Evolutionary conservation across 345 rosid species (phyloP).

Genomic region (Citrus glauca): DNA sequence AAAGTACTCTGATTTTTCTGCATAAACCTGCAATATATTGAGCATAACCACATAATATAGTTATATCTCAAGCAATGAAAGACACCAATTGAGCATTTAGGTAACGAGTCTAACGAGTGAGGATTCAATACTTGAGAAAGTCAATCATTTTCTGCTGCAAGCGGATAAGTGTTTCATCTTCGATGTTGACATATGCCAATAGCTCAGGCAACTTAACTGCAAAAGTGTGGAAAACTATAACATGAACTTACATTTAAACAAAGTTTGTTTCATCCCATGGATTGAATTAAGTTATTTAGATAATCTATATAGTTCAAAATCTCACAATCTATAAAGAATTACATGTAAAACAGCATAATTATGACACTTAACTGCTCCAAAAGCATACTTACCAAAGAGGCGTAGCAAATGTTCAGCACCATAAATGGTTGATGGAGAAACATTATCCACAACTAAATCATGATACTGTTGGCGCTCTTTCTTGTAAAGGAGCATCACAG

Average conservation of each 20-base stretch:
- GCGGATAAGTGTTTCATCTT: constrained; percentile 74
- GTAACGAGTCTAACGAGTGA: not conserved
- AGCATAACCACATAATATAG: not conserved
- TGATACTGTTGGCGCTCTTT: constrained; percentile 79
- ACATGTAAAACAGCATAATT: not conserved
- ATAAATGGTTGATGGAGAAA: constrained; percentile 68
- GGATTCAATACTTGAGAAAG: constrained; percentile 66
- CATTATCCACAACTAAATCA: constrained; percentile 39
- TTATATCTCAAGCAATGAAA: not conserved
- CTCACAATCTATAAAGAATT: not conserved
- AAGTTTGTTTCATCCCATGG: not conserved
- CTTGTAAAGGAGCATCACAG: constrained; percentile 76
- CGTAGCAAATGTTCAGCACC: constrained; percentile 85
- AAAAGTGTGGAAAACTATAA: not conserved
- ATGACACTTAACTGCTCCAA: not conserved
- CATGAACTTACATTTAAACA: not conserved
- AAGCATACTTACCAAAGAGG: constrained; percentile 53
- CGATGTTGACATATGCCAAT: constrained; percentile 74
- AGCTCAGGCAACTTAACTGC: constrained; percentile 97
- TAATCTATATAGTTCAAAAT: not conserved
- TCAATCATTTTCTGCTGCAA: constrained; percentile 81
- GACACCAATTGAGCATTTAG: not conserved
- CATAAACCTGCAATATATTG: constrained; percentile 52
- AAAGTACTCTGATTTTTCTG: constrained; percentile 86
- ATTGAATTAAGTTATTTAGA: not conserved